These are phyloP conservation scores for Fusarium nematophilum DNA, from an alignment of 2,329 filamentous ascomycete genomes.

Conservation along the genomic window DNA sequence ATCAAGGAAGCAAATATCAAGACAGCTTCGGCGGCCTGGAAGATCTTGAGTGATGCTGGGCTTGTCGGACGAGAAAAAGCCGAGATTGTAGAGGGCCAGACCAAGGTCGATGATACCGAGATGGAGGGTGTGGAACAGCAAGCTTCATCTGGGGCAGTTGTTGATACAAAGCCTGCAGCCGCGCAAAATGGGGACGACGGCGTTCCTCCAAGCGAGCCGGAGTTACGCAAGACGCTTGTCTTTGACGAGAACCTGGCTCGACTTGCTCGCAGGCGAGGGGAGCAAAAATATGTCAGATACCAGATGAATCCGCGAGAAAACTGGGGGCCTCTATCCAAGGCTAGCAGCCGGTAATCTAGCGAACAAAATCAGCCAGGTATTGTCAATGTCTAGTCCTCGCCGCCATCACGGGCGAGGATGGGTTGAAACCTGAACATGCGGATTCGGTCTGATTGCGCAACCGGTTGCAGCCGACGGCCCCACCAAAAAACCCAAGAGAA, in stretches of 20 bases:
- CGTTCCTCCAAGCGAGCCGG: slow-evolving; percentile 39
- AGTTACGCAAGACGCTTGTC: slow-evolving; percentile 67
- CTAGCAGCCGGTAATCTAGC: slow-evolving; percentile 55
- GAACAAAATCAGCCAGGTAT: not conserved
- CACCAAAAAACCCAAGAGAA: slow-evolving; percentile 30
- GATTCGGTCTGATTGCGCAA: slow-evolving; percentile 15
- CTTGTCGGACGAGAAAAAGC: slow-evolving; percentile 51
- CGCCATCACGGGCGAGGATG: not conserved
- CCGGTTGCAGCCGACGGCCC: slow-evolving; percentile 31
- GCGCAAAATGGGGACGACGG: slow-evolving; percentile 37
- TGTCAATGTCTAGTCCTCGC: not conserved
- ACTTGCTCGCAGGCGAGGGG: slow-evolving; percentile 74
- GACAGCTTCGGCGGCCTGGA: slow-evolving; percentile 76
- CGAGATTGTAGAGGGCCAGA: slow-evolving; percentile 26
- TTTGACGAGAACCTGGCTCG: slow-evolving; percentile 85
- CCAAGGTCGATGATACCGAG: slow-evolving; percentile 46
- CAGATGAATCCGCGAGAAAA: slow-evolving; percentile 91
- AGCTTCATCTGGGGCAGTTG: slow-evolving; percentile 7
- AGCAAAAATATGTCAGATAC: slow-evolving; percentile 82
- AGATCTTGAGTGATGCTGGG: slow-evolving; percentile 65
- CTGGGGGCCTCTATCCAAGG: slow-evolving; percentile 86
- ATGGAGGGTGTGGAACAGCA: slow-evolving; percentile 54
- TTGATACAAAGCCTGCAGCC: slow-evolving; percentile 1
- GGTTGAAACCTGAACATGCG: not conserved
- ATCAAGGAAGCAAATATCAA: slow-evolving; percentile 79